These are phyloP conservation scores for Neonectria coccinea DNA, from an alignment of 2,329 filamentous ascomycete species.

Conservation along the genomic window DNA sequence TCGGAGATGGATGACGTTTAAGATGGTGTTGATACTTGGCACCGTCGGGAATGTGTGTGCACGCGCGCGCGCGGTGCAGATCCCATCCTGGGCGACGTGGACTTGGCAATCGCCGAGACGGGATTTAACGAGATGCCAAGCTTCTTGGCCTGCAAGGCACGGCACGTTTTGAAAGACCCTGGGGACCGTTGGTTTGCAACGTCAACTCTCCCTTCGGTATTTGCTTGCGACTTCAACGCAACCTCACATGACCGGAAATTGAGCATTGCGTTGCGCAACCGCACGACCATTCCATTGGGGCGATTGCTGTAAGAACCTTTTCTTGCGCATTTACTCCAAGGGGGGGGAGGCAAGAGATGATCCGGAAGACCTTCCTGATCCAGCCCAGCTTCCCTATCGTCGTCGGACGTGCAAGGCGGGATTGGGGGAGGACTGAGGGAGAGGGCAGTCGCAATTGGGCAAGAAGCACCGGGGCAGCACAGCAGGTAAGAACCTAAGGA, in stretches of 20 bases:
- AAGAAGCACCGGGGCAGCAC: too few species aligned
- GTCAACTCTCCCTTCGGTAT: not conserved
- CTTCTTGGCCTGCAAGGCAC: slow-evolving; percentile 40
- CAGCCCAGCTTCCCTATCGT: slow-evolving; percentile 37
- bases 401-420: slow-evolving; percentile 9
- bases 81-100: slow-evolving; percentile 4
- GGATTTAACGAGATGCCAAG: slow-evolving; percentile 35
- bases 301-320: not conserved
- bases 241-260: slow-evolving; percentile 4
- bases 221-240: not conserved
- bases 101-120: slow-evolving; percentile 41
- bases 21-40: not conserved
- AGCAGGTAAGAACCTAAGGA: too few species aligned
- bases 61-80: not conserved
- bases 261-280: slow-evolving; percentile 2
- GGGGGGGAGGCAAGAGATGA: not conserved
- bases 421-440: not conserved
- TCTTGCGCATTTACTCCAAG: not conserved
- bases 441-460: not conserved
- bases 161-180: slow-evolving; percentile 3
- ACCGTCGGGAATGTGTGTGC: not conserved
- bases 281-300: slow-evolving; percentile 5
- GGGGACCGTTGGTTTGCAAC: not conserved
- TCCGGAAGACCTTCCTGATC: slow-evolving; percentile 40
- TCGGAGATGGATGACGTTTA: not conserved